A percentile compares a stretch with the other conserved stretches of the same genome.
phyloP scores from a whole-genome alignment of 495 filamentous ascomycete genomes.

The Tetracladium setigerum region DNA sequence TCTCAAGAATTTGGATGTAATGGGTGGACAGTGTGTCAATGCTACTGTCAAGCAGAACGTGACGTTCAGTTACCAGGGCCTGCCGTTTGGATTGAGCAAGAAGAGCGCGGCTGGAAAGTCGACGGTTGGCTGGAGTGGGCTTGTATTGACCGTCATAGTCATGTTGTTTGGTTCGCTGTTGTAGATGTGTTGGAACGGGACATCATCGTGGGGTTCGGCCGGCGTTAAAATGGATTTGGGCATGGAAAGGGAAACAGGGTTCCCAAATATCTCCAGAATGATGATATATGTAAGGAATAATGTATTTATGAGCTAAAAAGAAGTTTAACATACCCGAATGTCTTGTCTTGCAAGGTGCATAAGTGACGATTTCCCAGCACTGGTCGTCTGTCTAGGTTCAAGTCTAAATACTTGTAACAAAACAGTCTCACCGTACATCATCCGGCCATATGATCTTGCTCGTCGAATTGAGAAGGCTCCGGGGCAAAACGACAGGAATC shows the following conservation, averaged over 20 bases:
- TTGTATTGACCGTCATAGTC: not conserved
- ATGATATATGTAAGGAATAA: not conserved
- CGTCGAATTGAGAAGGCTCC: too few relatives aligned
- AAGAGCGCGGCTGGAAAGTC: conserved; percentile 12
- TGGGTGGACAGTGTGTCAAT: conserved; percentile 64
- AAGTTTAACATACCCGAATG: not conserved
- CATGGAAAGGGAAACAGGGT: not conserved
- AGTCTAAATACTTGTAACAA: too few relatives aligned
- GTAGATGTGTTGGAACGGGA: too few relatives aligned
- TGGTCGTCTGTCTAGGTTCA: too few relatives aligned
- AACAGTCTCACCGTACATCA: too few relatives aligned
- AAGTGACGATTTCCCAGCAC: too few relatives aligned
- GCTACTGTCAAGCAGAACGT: conserved; percentile 53
- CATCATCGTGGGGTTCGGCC: not conserved
- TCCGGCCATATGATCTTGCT: too few relatives aligned
- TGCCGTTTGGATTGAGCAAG: conserved; percentile 33
- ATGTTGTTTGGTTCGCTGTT: not conserved
- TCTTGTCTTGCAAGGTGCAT: too few relatives aligned
- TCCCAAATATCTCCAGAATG: not conserved
- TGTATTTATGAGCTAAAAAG: not conserved
- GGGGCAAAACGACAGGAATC: too few relatives aligned
- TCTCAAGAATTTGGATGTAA: conserved; percentile 56
- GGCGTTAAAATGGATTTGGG: not conserved
- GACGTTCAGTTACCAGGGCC: conserved; percentile 60
- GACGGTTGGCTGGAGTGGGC: conserved; percentile 2